A percentile compares a stretch with the other conserved stretches of the same genome.
Conservation (phyloP, 192 early-diverging fungal genomes). For the Diversispora eburnea region DNA sequence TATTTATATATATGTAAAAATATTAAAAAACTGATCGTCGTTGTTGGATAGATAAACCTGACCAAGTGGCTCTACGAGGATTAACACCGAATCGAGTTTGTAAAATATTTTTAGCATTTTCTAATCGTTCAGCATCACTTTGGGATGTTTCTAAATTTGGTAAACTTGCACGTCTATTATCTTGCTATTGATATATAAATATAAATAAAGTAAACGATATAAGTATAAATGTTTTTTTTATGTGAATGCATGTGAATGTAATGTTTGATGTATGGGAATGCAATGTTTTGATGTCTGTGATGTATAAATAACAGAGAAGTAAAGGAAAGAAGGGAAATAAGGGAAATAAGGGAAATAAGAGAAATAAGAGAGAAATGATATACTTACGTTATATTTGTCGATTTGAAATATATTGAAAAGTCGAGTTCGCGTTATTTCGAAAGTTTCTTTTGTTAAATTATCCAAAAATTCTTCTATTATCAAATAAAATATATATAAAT, state of each 20-base stretch:
- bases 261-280: too few species aligned
- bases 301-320: too few species aligned
- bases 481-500: too few species aligned
- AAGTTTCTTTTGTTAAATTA: conserved; percentile 18
- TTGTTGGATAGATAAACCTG: too few species aligned
- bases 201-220: neutral
- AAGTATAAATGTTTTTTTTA: too few species aligned
- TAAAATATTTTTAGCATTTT: conserved; percentile 24
- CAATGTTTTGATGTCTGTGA: too few species aligned
- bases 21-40: too few species aligned
- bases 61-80: conserved; percentile 17
- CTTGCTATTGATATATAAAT: conserved; percentile 7
- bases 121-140: conserved; percentile 17
- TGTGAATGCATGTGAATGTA: too few species aligned
- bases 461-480: conserved; percentile 9
- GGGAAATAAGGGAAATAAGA: neutral
- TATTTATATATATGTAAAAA: too few species aligned
- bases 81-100: neutral
- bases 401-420: conserved; percentile 25
- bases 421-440: conserved; percentile 26
- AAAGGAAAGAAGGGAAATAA: neutral
- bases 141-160: neutral
- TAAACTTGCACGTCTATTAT: conserved; percentile 16
- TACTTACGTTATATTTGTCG: conserved; percentile 27
- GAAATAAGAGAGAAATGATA: neutral